Evolutionary conservation across 345 rosid genomes (phyloP).

Genomic region (Citrus cavaleriei): DNA sequence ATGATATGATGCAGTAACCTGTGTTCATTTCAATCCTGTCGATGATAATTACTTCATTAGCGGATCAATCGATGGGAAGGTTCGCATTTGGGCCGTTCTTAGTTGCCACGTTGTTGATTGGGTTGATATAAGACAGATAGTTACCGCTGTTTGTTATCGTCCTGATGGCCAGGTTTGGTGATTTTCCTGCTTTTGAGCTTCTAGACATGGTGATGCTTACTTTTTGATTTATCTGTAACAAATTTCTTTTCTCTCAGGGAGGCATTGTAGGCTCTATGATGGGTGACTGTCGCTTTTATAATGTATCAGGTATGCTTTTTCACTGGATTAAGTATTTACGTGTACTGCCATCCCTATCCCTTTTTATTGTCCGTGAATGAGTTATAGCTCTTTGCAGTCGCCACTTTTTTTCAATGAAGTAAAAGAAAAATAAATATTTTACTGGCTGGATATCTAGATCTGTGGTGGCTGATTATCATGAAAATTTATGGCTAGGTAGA

Average conservation of each 20-base stretch:
- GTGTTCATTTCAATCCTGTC: slow-evolving; percentile 79
- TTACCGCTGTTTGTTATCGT: slow-evolving; percentile 81
- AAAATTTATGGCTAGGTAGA: not conserved
- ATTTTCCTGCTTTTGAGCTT: slow-evolving; percentile 9
- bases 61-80: slow-evolving; percentile 86
- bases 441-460: not conserved
- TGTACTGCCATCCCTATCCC: too few relatives aligned
- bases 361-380: not conserved
- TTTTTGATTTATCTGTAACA: not conserved
- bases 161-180: slow-evolving; percentile 74
- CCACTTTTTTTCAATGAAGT: not conserved
- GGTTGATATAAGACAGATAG: slow-evolving; percentile 65
- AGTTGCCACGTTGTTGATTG: slow-evolving; percentile 75
- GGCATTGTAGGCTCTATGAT: slow-evolving; percentile 49
- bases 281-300: slow-evolving; percentile 59
- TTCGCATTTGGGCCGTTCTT: slow-evolving; percentile 73
- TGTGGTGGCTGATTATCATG: not conserved
- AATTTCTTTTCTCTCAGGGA: slow-evolving; percentile 28
- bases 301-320: slow-evolving; percentile 38
- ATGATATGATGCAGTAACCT: slow-evolving; percentile 56
- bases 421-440: not conserved
- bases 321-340: not conserved
- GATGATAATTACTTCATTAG: slow-evolving; percentile 72
- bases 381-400: not conserved
- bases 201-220: not conserved